Conservation (phyloP, 2,329 filamentous ascomycete genomes). For the Sporothrix globosa region DNA sequence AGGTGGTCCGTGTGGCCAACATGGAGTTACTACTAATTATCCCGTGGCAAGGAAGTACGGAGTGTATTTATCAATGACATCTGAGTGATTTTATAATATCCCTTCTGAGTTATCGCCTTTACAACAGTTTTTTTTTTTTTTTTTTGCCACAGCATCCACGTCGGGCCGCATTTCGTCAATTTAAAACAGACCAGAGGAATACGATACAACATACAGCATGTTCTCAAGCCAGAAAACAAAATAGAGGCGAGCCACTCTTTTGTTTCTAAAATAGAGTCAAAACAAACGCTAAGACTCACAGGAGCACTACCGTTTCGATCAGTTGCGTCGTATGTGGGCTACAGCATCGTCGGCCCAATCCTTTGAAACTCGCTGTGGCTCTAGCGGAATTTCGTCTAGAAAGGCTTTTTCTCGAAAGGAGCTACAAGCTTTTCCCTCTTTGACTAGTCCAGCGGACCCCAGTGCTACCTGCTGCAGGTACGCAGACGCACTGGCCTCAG, state of each 20-base stretch:
- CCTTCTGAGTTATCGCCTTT: too few relatives aligned
- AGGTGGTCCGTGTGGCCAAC: background rate
- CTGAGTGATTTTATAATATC: too few relatives aligned
- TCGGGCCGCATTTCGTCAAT: background rate
- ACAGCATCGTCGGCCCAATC: conserved; percentile 30
- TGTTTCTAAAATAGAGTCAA: background rate
- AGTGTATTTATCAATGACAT: too few relatives aligned
- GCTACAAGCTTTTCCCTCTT: background rate
- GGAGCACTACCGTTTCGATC: conserved; percentile 16
- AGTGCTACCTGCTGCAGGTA: conserved; percentile 14
- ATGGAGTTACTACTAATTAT: background rate
- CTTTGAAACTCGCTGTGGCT: conserved; percentile 60
- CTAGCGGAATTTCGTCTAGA: conserved; percentile 53
- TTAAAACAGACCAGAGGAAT: too few relatives aligned
- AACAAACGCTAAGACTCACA: background rate
- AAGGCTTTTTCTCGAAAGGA: background rate
- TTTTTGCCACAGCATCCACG: background rate
- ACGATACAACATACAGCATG: too few relatives aligned
- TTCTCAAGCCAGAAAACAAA: background rate
- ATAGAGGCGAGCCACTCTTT: background rate
- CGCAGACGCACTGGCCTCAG: background rate
- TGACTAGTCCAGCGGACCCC: background rate
- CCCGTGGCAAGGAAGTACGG: background rate
- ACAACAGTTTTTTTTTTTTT: too few relatives aligned
- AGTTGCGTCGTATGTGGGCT: conserved; percentile 15